Percentiles rank a stretch among this genome's conserved stretches.
These are phyloP conservation scores for Fraxinus platypoda DNA, from an alignment of 305 asterid genomes.

Conservation along the genomic window DNA sequence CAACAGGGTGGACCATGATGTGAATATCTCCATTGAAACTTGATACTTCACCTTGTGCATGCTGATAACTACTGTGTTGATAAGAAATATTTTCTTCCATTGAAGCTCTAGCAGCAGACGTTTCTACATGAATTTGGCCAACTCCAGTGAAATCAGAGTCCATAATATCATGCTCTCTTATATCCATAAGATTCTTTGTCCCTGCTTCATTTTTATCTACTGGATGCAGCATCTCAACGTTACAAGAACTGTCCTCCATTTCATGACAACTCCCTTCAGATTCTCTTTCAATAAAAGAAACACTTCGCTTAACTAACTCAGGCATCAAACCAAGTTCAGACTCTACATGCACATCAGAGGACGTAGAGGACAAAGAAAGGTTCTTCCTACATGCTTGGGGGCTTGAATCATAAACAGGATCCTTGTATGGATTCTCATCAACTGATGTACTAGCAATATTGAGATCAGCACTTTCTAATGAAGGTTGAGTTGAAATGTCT, in stretches of 20 bases:
- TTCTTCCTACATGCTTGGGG: constrained; percentile 41
- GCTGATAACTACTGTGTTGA: constrained; percentile 25
- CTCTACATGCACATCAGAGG: constrained; percentile 51
- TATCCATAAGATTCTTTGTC: constrained; percentile 24
- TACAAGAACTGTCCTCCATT: constrained; percentile 23
- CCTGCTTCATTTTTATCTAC: constrained; percentile 32
- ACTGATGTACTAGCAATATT: constrained; percentile 23
- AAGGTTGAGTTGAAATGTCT: constrained; percentile 24
- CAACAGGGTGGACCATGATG: constrained; percentile 14
- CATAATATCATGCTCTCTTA: constrained; percentile 21
- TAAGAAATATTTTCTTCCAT: constrained; percentile 25
- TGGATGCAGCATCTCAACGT: constrained; percentile 30
- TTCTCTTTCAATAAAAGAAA: constrained; percentile 42
- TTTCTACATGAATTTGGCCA: constrained; percentile 24
- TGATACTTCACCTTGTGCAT: constrained; percentile 18
- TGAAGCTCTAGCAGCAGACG: constrained; percentile 29
- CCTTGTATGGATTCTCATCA: constrained; percentile 41
- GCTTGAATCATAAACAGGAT: constrained; percentile 75
- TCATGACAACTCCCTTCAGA: constrained; percentile 32
- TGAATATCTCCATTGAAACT: constrained; percentile 16
- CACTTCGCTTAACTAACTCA: constrained; percentile 39
- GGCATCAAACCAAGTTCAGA: constrained; percentile 39
- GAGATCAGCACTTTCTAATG: constrained; percentile 30
- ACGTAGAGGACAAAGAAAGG: constrained; percentile 42
- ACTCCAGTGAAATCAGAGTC: constrained; percentile 25